Conservation (phyloP, 495 filamentous ascomycete species). For the Glarea lozoyensis region DNA sequence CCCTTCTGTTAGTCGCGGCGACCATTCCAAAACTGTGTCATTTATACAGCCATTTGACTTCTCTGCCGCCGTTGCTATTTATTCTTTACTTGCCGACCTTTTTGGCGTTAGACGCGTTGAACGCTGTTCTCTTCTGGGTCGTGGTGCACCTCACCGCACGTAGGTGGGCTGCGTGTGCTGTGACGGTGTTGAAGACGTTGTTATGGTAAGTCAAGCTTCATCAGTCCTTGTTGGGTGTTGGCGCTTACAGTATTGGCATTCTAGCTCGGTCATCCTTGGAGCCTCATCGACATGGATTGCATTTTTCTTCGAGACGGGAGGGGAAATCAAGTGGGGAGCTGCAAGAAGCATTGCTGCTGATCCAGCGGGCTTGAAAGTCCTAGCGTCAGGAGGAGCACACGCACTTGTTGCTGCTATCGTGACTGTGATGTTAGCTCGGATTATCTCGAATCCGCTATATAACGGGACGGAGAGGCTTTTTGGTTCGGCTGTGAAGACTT, state of each 20-base stretch:
- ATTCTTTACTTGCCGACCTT: conserved; percentile 3
- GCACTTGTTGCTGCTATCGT: background rate
- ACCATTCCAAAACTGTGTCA: background rate
- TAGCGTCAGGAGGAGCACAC: background rate
- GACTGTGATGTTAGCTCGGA: background rate
- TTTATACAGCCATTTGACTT: conserved; percentile 1
- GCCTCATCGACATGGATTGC: conserved; percentile 2
- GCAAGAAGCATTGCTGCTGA: conserved; percentile 1
- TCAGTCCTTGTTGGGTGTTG: background rate
- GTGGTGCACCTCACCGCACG: background rate
- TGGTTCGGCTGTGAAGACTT: background rate
- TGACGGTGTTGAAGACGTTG: background rate
- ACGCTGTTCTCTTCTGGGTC: conserved; percentile 1
- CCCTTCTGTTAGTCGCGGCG: conserved; percentile 1
- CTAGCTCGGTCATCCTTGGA: conserved; percentile 1
- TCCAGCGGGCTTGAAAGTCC: background rate
- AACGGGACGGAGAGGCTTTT: background rate
- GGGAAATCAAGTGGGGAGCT: conserved; percentile 5
- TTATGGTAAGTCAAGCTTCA: background rate
- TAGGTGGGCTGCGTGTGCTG: background rate
- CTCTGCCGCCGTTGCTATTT: background rate
- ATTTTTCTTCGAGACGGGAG: conserved; percentile 2
- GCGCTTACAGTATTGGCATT: background rate
- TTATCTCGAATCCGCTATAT: background rate
- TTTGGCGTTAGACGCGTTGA: background rate